A percentile compares a stretch with the other conserved stretches of the same genome.
Conservation (phyloP, 129 eudicot genomes). For the Centella asiatica region DNA sequence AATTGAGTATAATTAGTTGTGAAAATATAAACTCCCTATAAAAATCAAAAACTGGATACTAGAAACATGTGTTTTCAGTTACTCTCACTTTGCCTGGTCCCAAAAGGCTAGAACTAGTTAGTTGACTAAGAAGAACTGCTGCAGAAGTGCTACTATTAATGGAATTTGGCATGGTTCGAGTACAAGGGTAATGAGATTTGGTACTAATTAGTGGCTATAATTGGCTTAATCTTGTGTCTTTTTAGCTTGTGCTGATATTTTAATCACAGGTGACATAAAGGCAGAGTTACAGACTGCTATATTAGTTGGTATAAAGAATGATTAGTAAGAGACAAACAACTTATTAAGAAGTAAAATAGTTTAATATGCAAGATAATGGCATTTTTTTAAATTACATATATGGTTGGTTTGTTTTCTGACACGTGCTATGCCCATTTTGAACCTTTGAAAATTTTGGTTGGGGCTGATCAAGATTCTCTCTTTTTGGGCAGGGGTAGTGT, state of each 20-base stretch:
- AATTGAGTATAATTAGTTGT: too few species aligned
- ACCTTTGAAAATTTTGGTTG: not conserved
- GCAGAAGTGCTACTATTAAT: not conserved
- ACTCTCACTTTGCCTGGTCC: slow-evolving; percentile 3
- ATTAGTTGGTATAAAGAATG: too few species aligned
- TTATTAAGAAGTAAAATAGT: too few species aligned
- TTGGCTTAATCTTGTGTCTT: too few species aligned
- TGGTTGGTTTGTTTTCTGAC: not conserved
- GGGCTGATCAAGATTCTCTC: not conserved
- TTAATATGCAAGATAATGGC: too few species aligned
- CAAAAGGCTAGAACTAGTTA: not conserved
- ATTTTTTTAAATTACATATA: too few species aligned
- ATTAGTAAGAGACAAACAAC: too few species aligned
- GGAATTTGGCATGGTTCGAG: not conserved
- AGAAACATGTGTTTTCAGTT: not conserved
- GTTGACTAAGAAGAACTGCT: slow-evolving; percentile 5
- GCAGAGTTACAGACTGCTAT: too few species aligned
- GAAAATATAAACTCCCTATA: not conserved
- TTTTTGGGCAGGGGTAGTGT: not conserved
- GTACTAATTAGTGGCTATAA: too few species aligned
- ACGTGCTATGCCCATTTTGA: not conserved
- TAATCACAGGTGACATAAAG: too few species aligned
- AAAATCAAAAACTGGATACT: not conserved
- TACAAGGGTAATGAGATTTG: too few species aligned
- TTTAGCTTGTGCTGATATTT: too few species aligned